phyloP scores from a whole-genome alignment of 2,329 filamentous ascomycete species.

The Sporothrix mexicana region DNA sequence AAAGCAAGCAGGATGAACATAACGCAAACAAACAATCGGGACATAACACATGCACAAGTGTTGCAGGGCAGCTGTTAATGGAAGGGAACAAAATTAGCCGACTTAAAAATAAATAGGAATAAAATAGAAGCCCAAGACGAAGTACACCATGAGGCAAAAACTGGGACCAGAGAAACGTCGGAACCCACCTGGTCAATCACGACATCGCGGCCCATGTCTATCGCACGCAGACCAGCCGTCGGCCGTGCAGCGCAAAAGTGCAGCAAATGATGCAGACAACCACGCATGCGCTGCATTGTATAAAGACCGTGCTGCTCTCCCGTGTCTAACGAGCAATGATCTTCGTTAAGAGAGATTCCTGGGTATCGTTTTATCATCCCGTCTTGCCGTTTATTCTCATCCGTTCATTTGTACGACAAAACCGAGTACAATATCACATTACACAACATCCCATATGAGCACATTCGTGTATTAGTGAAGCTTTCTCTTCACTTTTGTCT shows the following conservation, averaged over 20 bases:
- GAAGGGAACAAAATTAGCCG: neutral
- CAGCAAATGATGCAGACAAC: neutral
- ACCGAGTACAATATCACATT: neutral
- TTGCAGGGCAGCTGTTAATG: neutral
- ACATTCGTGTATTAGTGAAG: conserved; percentile 7
- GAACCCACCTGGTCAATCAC: conserved; percentile 17
- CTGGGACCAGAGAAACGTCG: neutral
- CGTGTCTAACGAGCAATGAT: neutral
- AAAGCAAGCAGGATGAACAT: neutral
- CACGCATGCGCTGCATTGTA: neutral
- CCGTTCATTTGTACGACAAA: neutral
- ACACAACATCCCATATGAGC: neutral
- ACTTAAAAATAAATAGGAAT: neutral
- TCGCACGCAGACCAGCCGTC: neutral
- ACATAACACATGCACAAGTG: neutral
- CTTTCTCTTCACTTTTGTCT: neutral
- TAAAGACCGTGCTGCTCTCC: conserved; percentile 5
- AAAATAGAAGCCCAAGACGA: neutral
- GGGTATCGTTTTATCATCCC: neutral
- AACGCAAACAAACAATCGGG: neutral
- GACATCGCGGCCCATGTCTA: conserved; percentile 12
- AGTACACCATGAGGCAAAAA: neutral
- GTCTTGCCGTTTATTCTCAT: neutral
- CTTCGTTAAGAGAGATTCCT: neutral
- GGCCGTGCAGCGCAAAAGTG: neutral